These are phyloP conservation scores for Pelargonium fulgidum DNA, from an alignment of 441 rosid genomes.

Conservation along the genomic window DNA sequence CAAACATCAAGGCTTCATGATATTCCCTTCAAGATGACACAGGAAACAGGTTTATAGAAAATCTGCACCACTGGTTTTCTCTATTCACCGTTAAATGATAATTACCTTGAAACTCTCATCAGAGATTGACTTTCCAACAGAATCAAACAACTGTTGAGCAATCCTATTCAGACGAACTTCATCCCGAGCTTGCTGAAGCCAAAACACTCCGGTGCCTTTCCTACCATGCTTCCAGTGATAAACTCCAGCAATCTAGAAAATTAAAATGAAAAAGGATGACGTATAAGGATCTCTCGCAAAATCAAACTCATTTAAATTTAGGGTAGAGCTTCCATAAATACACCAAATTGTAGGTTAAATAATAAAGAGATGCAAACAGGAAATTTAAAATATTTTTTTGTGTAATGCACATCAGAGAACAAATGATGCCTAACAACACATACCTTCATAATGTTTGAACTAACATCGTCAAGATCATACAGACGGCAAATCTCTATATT, in stretches of 20 bases:
- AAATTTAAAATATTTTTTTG: neutral
- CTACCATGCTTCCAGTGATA: slow-evolving; percentile 95
- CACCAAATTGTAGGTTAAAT: slow-evolving; percentile 10
- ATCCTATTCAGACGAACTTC: slow-evolving; percentile 67
- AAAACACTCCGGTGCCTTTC: slow-evolving; percentile 76
- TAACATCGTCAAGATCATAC: slow-evolving; percentile 56
- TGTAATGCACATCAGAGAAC: slow-evolving; percentile 5
- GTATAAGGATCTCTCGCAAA: neutral
- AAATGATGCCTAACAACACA: slow-evolving; percentile 12
- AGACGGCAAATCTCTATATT: slow-evolving; percentile 83
- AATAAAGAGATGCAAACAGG: neutral
- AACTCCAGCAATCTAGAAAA: slow-evolving; percentile 69
- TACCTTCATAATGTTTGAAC: slow-evolving; percentile 84
- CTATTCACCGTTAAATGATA: slow-evolving; percentile 6
- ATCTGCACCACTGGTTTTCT: neutral
- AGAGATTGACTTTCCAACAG: slow-evolving; percentile 85
- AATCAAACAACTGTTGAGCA: slow-evolving; percentile 79
- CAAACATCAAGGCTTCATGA: slow-evolving; percentile 9
- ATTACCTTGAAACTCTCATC: slow-evolving; percentile 84
- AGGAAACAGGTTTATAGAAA: neutral
- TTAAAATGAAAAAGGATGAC: slow-evolving; percentile 10
- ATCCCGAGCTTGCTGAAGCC: slow-evolving; percentile 90
- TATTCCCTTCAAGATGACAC: neutral
- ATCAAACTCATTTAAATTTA: neutral
- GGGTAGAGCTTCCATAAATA: neutral